These are phyloP conservation scores for Thermomucor indicae-seudaticae DNA, from an alignment of 371 early-diverging fungal genomes.

Conservation along the genomic window DNA sequence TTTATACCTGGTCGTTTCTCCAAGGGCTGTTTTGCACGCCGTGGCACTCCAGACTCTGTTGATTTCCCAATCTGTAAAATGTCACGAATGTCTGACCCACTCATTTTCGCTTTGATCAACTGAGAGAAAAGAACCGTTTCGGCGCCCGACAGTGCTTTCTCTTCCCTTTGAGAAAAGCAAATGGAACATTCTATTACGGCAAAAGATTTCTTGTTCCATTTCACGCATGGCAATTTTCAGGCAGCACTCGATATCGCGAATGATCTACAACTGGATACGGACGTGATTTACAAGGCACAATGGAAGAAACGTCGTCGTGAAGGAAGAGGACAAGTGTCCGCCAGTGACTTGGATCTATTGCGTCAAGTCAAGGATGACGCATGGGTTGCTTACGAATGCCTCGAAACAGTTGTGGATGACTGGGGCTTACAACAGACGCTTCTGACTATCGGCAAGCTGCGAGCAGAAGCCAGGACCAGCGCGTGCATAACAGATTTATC, in stretches of 20 bases:
- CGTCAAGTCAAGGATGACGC: conserved; percentile 50
- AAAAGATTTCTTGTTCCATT: conserved; percentile 30
- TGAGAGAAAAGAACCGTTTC: neutral
- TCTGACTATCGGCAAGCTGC: conserved; percentile 51
- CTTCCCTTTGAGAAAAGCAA: neutral
- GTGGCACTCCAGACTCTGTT: conserved; percentile 23
- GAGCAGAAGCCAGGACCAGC: conserved; percentile 25
- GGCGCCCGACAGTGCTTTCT: neutral
- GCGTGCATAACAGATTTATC: too few species aligned
- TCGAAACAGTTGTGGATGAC: conserved; percentile 29
- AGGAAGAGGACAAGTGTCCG: conserved; percentile 22
- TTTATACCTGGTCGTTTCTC: conserved; percentile 48
- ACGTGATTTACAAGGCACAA: conserved; percentile 61
- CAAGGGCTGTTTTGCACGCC: conserved; percentile 26
- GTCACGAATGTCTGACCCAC: conserved; percentile 64
- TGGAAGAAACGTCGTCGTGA: conserved; percentile 34
- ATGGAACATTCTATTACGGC: conserved; percentile 36
- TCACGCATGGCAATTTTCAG: conserved; percentile 50
- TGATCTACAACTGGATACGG: conserved; percentile 52
- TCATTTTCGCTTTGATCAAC: conserved; percentile 21
- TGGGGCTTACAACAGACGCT: conserved; percentile 36
- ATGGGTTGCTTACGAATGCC: conserved; percentile 61
- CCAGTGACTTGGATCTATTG: conserved; percentile 45
- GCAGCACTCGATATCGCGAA: conserved; percentile 62
- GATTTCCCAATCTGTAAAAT: conserved; percentile 55